These are phyloP conservation scores for Boletus coccyginus DNA, from an alignment of 768 basidiomycete genomes.

Conservation along the genomic window DNA sequence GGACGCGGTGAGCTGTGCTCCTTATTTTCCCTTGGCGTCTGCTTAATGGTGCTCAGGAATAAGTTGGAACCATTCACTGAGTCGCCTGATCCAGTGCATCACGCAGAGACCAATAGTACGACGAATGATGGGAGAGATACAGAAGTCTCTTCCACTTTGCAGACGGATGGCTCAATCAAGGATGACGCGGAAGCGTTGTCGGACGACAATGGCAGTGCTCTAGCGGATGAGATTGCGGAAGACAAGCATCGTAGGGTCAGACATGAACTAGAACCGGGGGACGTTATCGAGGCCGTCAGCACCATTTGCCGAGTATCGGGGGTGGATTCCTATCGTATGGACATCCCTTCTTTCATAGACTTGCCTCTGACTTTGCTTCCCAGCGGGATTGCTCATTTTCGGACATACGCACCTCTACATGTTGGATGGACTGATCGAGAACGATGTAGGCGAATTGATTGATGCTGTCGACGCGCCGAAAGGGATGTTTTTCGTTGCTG, in stretches of 20 bases:
- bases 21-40: background rate
- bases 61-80: conserved; percentile 68
- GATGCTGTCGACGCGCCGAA: conserved; percentile 84
- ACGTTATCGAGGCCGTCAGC: conserved; percentile 81
- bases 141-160: conserved; percentile 45
- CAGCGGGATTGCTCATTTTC: conserved; percentile 83
- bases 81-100: conserved; percentile 35
- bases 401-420: conserved; percentile 86
- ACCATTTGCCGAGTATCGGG: conserved; percentile 89
- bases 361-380: background rate
- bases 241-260: conserved; percentile 87
- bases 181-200: conserved; percentile 10
- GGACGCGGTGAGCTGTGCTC: conserved; percentile 59
- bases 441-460: conserved; percentile 83
- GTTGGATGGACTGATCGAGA: conserved; percentile 85
- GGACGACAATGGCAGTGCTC: conserved; percentile 36
- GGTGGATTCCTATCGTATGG: conserved; percentile 87
- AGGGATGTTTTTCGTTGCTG: conserved; percentile 79
- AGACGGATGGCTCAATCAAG: conserved; percentile 13
- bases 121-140: conserved; percentile 37
- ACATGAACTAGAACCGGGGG: conserved; percentile 84
- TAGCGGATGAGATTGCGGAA: conserved; percentile 77
- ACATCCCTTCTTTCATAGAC: background rate
- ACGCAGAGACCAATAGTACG: conserved; percentile 32
- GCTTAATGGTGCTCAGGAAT: conserved; percentile 46